A percentile compares a stretch with the other conserved stretches of the same genome.
phyloP scores from a whole-genome alignment of 495 filamentous ascomycete species.

The Aspergillus leporis region DNA sequence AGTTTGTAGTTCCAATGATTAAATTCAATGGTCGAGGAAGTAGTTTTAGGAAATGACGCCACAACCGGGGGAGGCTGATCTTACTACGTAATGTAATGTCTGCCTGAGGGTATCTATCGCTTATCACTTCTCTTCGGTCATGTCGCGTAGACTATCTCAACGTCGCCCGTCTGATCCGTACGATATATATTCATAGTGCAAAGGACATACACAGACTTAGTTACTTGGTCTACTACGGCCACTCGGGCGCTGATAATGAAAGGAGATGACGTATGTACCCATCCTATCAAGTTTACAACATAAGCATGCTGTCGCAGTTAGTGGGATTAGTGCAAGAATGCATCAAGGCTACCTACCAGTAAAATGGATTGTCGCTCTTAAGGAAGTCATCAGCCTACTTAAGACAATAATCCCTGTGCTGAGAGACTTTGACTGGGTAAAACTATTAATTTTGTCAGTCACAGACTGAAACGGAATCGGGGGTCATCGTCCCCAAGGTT shows the following conservation, averaged over 20 bases:
- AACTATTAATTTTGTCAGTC: not conserved
- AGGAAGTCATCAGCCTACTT: too few relatives aligned
- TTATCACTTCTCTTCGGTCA: too few relatives aligned
- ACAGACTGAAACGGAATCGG: slow-evolving; percentile 43
- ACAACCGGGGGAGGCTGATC: not conserved
- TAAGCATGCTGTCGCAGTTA: not conserved
- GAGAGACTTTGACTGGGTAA: too few relatives aligned
- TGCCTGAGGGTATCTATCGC: too few relatives aligned
- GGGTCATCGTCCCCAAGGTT: slow-evolving; percentile 59
- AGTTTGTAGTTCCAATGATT: not conserved
- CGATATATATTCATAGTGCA: too few relatives aligned
- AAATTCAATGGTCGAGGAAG: not conserved
- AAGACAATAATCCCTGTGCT: not conserved
- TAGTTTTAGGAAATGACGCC: not conserved
- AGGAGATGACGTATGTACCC: not conserved
- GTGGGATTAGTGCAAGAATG: not conserved
- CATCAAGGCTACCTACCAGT: not conserved
- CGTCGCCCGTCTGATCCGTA: too few relatives aligned
- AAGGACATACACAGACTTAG: too few relatives aligned
- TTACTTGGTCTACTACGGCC: too few relatives aligned
- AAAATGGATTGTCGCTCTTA: not conserved
- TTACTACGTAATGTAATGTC: not conserved
- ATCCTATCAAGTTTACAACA: not conserved
- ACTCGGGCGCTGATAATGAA: too few relatives aligned
- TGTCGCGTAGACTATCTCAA: not conserved